These are phyloP conservation scores for Pseudogymnoascus sp. DNA, from an alignment of 2,329 filamentous ascomycete species.

Conservation along the genomic window DNA sequence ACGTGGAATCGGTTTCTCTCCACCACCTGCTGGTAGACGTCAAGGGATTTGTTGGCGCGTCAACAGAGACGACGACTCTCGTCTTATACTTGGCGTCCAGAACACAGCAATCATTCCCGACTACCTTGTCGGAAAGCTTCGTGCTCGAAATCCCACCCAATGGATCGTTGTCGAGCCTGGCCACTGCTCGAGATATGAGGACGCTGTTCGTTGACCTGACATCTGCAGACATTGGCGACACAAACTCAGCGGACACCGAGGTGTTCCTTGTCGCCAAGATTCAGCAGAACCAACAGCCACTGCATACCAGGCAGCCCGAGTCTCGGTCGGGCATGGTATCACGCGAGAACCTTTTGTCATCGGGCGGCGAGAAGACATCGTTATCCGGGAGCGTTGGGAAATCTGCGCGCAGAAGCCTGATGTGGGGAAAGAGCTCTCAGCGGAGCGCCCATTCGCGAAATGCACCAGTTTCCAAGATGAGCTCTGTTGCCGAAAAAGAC, in stretches of 20 bases:
- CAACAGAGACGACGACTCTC: constrained; percentile 67
- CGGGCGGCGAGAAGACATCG: constrained; percentile 36
- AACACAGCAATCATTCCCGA: constrained; percentile 52
- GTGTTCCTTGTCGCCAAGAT: constrained; percentile 81
- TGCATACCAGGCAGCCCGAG: constrained; percentile 20
- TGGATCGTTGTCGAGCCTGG: constrained; percentile 59
- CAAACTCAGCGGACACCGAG: constrained; percentile 57
- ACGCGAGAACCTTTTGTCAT: constrained; percentile 18
- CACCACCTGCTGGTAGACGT: constrained; percentile 81
- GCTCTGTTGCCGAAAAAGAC: constrained; percentile 36
- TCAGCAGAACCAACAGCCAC: constrained; percentile 25
- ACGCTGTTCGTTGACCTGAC: constrained; percentile 85
- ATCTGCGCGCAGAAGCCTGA: constrained; percentile 54
- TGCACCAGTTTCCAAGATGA: constrained; percentile 40
- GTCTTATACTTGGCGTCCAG: constrained; percentile 73
- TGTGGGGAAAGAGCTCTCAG: constrained; percentile 59
- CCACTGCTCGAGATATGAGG: constrained; percentile 62
- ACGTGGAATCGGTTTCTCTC: constrained; percentile 59
- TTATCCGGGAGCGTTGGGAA: constrained; percentile 43
- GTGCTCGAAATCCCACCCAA: constrained; percentile 69
- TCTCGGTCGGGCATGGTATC: constrained; percentile 22
- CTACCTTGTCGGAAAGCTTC: constrained; percentile 75
- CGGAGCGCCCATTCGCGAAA: constrained; percentile 49
- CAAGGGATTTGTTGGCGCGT: constrained; percentile 70
- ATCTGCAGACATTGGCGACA: constrained; percentile 44